A percentile compares a stretch with the other conserved stretches of the same genome.
Evolutionary conservation across 768 basidiomycete genomes (phyloP).

Genomic region (Mycena maculata): DNA sequence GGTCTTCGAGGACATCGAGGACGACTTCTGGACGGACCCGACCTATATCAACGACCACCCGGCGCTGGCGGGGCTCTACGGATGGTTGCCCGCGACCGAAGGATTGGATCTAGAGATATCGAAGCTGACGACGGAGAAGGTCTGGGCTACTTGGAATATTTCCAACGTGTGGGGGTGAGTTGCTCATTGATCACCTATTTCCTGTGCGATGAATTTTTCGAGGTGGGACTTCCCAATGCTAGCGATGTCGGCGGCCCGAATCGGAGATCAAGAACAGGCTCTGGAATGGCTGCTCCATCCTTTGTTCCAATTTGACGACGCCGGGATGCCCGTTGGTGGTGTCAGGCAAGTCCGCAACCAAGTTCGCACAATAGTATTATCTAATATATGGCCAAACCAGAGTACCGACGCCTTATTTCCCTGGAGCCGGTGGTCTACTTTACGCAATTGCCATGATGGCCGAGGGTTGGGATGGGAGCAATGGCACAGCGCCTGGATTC

Average conservation of each 20-base stretch:
- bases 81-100: constrained; percentile 66
- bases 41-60: constrained; percentile 69
- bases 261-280: constrained; percentile 60
- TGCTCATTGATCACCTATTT: neutral
- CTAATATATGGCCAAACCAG: constrained; percentile 28
- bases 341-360: constrained; percentile 41
- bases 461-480: constrained; percentile 64
- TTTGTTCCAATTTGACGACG: constrained; percentile 67
- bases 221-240: constrained; percentile 76
- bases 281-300: constrained; percentile 67
- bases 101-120: constrained; percentile 60
- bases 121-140: constrained; percentile 62
- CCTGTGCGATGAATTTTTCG: neutral
- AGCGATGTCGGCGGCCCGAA: constrained; percentile 70
- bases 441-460: constrained; percentile 70
- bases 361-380: neutral
- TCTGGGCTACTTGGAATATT: constrained; percentile 66
- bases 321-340: constrained; percentile 70
- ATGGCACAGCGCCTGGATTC: constrained; percentile 53
- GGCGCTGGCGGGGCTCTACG: constrained; percentile 64
- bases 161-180: constrained; percentile 64
- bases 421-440: constrained; percentile 64
- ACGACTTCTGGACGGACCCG: constrained; percentile 63
- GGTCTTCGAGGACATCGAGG: constrained; percentile 66
- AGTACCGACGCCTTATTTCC: constrained; percentile 71